Conservation (phyloP, 257 asterid genomes). For the Ilex aquifolium region DNA sequence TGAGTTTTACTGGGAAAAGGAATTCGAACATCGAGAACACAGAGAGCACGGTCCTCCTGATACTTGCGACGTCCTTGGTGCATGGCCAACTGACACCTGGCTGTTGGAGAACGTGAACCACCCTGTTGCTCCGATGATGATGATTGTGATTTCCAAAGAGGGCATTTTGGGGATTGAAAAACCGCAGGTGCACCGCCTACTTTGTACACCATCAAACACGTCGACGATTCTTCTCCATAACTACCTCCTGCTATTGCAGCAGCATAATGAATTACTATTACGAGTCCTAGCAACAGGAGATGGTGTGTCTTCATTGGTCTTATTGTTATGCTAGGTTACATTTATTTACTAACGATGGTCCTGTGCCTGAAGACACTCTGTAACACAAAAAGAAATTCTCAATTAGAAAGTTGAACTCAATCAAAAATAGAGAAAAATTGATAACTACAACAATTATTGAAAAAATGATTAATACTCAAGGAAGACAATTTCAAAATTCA, state of each 20-base stretch:
- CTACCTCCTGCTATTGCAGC: not conserved
- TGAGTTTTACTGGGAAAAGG: slow-evolving; percentile 67
- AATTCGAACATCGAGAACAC: slow-evolving; percentile 64
- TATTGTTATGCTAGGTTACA: too few relatives aligned
- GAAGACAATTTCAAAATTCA: too few relatives aligned
- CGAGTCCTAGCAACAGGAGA: slow-evolving; percentile 22
- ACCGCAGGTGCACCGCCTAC: slow-evolving; percentile 61
- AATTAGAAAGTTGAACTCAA: too few relatives aligned
- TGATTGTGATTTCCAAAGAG: slow-evolving; percentile 70
- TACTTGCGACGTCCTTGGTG: slow-evolving; percentile 83
- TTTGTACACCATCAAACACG: slow-evolving; percentile 58
- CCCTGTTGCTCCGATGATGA: slow-evolving; percentile 22
- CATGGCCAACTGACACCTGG: slow-evolving; percentile 61
- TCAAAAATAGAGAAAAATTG: too few relatives aligned
- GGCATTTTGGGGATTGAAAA: slow-evolving; percentile 90
- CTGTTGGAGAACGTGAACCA: slow-evolving; percentile 20
- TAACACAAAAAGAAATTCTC: too few relatives aligned
- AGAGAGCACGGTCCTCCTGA: slow-evolving; percentile 85
- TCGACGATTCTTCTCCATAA: slow-evolving; percentile 63
- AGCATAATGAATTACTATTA: slow-evolving; percentile 14
- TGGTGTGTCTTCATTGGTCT: not conserved
- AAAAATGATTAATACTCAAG: too few relatives aligned
- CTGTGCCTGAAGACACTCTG: too few relatives aligned
- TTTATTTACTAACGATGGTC: too few relatives aligned
- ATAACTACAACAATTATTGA: too few relatives aligned